Evolutionary conservation across 208 protist genomes (phyloP), one percentile per base, ranked within the genome.

Genomic region (Wallacemonas sp.): DNA sequence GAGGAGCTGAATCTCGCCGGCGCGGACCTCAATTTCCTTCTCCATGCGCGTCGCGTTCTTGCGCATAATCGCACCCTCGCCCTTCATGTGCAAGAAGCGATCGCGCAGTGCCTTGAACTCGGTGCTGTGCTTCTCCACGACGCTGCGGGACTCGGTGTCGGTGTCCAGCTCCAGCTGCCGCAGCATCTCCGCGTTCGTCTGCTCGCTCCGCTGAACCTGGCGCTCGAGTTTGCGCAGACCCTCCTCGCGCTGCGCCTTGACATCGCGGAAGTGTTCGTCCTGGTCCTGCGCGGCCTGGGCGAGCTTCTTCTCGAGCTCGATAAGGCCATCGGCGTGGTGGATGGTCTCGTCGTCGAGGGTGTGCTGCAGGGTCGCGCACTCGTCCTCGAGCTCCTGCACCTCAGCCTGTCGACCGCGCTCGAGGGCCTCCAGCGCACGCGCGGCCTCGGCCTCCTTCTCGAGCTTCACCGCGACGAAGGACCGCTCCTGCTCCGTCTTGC

Each of bases 131-230:
- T 84, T 87, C 39, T 93, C 61, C 50, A 81, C 75, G 20, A 98
- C 81, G 42, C 79, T 79, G 77, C 96, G 77, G 50, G 97, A 84
- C 78, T 99, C 97, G 1, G 80, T 78, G 64, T 99, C 97, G 14
- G 90, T 97, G 70, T 99, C 97, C 26, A 98, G 74, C 71, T 98
- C 97, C 3, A 98, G 77, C 78, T 98, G 95, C 28, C 74, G 79
- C 26, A 81, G 76, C 42, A 84, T 89, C 71, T 98, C 95, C 28
- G 81, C 67, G 57, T 97, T 94, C 22, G 92, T 86, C 65, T 94
- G 81, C 48, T 84, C 57, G 42, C 65, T 81, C 2, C 89, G 86
- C 49, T 82, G 75, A 20, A 94, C 73, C 67, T 95, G 85, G 2
- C 80, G 63, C 31, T 69, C 57, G 12, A 96, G 69, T 63, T 87